phyloP scores from a whole-genome alignment of 306 rosid genomes.

The Casuarina glauca region DNA sequence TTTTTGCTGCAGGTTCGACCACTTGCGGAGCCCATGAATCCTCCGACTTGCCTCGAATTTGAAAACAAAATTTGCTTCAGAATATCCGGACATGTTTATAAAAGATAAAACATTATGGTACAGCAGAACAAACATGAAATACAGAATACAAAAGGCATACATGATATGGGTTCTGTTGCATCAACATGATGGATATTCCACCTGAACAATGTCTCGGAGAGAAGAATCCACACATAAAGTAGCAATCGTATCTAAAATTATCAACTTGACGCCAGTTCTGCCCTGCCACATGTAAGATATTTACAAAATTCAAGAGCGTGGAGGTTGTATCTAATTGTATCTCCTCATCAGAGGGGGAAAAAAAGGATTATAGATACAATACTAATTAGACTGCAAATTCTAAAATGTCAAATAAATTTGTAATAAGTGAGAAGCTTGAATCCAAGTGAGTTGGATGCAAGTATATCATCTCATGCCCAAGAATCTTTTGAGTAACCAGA shows the following conservation, averaged over 20 bases:
- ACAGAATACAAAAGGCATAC: constrained; percentile 39
- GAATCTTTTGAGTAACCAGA: background rate
- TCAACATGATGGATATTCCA: constrained; percentile 75
- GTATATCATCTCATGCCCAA: background rate
- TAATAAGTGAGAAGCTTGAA: background rate
- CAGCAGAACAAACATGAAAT: background rate
- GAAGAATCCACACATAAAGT: constrained; percentile 77
- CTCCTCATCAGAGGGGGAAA: background rate
- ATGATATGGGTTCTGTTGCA: constrained; percentile 67
- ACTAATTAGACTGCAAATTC: background rate
- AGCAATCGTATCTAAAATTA: constrained; percentile 72
- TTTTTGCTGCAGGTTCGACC: too few species aligned
- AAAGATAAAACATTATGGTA: background rate
- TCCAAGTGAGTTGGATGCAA: background rate
- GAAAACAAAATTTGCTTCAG: constrained; percentile 1
- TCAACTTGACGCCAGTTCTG: constrained; percentile 95
- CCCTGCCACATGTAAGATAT: constrained; percentile 64
- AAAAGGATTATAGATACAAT: background rate
- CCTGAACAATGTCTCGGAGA: constrained; percentile 59
- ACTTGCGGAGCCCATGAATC: constrained; percentile 62
- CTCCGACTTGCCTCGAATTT: constrained; percentile 58
- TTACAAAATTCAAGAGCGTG: constrained; percentile 22
- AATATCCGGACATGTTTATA: background rate
- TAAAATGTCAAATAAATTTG: background rate
- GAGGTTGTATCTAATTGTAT: background rate